Evolutionary conservation across 192 early-diverging fungal species (phyloP).

Genomic region (Spinellus fusiger): DNA sequence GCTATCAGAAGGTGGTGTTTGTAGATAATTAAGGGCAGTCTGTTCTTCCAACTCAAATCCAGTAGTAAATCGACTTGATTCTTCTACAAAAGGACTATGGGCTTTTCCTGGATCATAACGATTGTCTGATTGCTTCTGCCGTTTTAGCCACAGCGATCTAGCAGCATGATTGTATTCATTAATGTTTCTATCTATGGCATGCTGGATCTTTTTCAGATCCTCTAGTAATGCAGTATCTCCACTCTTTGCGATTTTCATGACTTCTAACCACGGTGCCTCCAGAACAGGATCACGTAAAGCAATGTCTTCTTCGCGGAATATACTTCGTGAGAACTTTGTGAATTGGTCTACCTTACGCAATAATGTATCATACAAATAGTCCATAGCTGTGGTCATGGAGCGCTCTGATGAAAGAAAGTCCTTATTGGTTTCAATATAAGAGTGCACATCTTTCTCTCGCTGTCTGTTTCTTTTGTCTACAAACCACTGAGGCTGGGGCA

Average conservation of each 20-base stretch:
- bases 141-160: background rate
- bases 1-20: background rate
- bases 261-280: background rate
- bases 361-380: constrained; percentile 5
- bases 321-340: background rate
- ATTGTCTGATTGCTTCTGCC: background rate
- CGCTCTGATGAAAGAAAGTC: background rate
- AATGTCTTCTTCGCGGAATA: constrained; percentile 11
- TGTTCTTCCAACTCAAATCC: constrained; percentile 9
- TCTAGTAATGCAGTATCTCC: background rate
- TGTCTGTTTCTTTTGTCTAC: constrained; percentile 11
- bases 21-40: constrained; percentile 1
- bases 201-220: constrained; percentile 1
- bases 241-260: background rate
- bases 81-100: background rate
- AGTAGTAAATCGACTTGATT: background rate
- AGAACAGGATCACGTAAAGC: background rate
- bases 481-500: constrained; percentile 24
- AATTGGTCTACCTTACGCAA: constrained; percentile 1
- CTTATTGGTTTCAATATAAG: background rate
- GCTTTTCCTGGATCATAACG: background rate
- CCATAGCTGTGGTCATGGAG: constrained; percentile 16
- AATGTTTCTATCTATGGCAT: background rate
- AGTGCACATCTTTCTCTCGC: background rate
- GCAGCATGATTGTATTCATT: background rate